Evolutionary conservation across 129 eudicot species (phyloP), one percentile per base, ranked within the genome.

Genomic region (Ambrosia artemisiifolia): DNA sequence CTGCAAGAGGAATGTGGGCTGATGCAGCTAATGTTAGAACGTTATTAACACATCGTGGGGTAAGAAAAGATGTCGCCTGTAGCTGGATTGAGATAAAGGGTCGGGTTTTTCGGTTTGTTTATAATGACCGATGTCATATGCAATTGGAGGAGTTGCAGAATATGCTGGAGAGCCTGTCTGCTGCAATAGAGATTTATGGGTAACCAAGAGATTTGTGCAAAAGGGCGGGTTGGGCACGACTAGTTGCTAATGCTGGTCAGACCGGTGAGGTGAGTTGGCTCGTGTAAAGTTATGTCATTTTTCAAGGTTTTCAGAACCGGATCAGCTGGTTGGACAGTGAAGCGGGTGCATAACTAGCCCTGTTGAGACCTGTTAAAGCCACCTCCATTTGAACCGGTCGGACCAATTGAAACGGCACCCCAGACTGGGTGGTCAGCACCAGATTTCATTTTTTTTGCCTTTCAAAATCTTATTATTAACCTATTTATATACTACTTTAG

Each of bases 41-140:
- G 14, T 68, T 49, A 34, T 54, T 90, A 66, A 80, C 79, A 59
- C 50, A 20, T 65, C 57, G 59, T 8, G 79, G 81, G 8, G 49
- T 87, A 10, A 90, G 71, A 72, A 90, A 87, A 71, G 93, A 90
- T 35, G 38, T 82, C 69, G 93, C 80, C 11, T 83, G 88, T 71
- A 90, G 96, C 75, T 90, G 93, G 96, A 75, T 87, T 12, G 96
- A 87, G 49, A 20, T 84, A 14, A 85, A 75, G 74, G 90, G 88
- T 35, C 63, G 60, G 18, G 74, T 87, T 63, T 82, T 54, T 78
- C 68, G 63, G 33, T 89, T 89, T 70, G 77, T 75, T n/a, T 89
- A 47, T 20, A 77, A 76, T 63, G 88, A 86, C 33, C 80, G 69
- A 75, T 81, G 83, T 47, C 83, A 78, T 79, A 40, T 54, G 7